These are phyloP conservation scores for Geotrichum candidum DNA, from an alignment of 1,139 yeast species.

Conservation along the genomic window DNA sequence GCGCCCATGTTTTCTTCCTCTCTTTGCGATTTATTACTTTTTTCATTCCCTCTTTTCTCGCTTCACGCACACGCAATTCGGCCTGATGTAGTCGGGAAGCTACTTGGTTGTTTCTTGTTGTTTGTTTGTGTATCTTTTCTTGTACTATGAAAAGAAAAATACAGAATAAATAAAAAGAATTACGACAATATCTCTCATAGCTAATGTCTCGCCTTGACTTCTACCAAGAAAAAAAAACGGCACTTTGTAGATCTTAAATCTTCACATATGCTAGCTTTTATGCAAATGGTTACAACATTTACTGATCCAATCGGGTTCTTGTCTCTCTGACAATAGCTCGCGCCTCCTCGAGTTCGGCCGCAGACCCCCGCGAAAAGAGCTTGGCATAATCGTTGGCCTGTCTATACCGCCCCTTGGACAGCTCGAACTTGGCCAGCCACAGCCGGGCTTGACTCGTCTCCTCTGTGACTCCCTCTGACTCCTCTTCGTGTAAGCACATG, in stretches of 20 bases:
- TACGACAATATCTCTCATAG: too few relatives aligned
- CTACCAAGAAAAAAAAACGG: not conserved
- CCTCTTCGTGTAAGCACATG: slow-evolving; percentile 59
- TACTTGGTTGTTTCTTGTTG: too few relatives aligned
- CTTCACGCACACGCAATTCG: too few relatives aligned
- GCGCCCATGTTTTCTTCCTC: too few relatives aligned
- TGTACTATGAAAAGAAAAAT: too few relatives aligned
- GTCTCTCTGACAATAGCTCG: slow-evolving; percentile 69
- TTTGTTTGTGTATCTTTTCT: too few relatives aligned
- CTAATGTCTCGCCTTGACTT: too few relatives aligned
- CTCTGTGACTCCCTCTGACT: slow-evolving; percentile 56
- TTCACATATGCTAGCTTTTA: not conserved
- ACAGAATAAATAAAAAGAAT: not conserved
- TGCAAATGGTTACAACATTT: not conserved
- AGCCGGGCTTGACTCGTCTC: slow-evolving; percentile 77
- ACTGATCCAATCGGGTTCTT: slow-evolving; percentile 7
- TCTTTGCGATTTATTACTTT: too few relatives aligned
- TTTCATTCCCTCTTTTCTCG: not conserved
- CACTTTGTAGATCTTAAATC: not conserved
- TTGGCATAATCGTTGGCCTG: slow-evolving; percentile 71
- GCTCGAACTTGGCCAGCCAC: slow-evolving; percentile 77
- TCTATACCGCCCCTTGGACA: slow-evolving; percentile 51
- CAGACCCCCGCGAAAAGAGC: slow-evolving; percentile 68
- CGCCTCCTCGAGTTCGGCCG: slow-evolving; percentile 87
- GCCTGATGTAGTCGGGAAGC: too few relatives aligned